Evolutionary conservation across 768 basidiomycete species (phyloP), one percentile per base, ranked within the genome.

Genomic region (Lactarius hengduanensis): DNA sequence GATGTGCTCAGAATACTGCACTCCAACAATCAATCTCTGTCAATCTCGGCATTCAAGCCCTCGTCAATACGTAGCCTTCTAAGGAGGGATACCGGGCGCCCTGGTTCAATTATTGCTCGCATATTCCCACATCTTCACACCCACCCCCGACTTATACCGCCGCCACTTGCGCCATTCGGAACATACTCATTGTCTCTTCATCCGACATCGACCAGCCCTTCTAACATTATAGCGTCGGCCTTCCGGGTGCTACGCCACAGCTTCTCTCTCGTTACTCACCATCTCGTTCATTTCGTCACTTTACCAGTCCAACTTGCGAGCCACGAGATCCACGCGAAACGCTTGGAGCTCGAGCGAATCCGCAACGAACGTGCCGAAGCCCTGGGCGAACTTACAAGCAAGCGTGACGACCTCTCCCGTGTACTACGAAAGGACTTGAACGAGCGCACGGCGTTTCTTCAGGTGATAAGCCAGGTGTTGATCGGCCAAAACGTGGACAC

Each of bases 281-380:
- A 73, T 43, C 50, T 75, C 30, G 59, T 72, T n/a, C 69, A 73
- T 16, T 64, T 76, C 43, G 66, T 78, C 41, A 77, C 76, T 28
- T 78, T 86, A 26, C 92, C 92, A 0, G 74, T 91, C 34, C 80
- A 83, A 57, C 80, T 92, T 30, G 79, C 85, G 1, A 79, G 83
- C 20, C 86, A 89, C 63, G 93, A 95, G 75, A 90, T 89, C 72
- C 76, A 74, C 28, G 76, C 82, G 64, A 89, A 88, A 68, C 82
- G 85, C 18, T 78, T 77, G 54, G 80, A 82, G 56, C 79, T 94
- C 18, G 83, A 89, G 66, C 81, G 75, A 32, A 79, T 91, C 2
- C 82, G 92, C 15, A 84, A 95, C 70, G 81, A 85, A 69, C 81
- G 86, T 4, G 92, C 92, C 0, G 80, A 87, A 69, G 77, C 80